phyloP scores from a whole-genome alignment of 495 filamentous ascomycete species.

The Oidiodendron maius region DNA sequence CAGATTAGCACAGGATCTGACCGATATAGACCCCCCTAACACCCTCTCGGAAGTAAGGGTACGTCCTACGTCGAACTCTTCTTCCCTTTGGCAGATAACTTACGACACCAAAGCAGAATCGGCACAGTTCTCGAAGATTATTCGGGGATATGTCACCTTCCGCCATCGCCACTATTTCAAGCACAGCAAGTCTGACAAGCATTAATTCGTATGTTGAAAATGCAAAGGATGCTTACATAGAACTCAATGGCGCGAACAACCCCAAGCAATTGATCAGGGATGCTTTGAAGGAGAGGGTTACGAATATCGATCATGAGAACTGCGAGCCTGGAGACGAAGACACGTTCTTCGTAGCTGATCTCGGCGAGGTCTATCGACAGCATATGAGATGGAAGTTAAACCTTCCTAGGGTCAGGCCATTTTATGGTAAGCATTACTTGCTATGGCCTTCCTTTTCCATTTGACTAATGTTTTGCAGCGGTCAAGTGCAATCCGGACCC shows the following conservation, averaged over 20 bases:
- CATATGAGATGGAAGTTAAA: constrained; percentile 97
- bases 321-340: constrained; percentile 92
- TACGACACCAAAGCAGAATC: neutral
- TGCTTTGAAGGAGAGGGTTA: constrained; percentile 74
- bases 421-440: constrained; percentile 71
- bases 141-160: constrained; percentile 68
- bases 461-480: constrained; percentile 46
- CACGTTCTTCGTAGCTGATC: constrained; percentile 95
- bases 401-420: constrained; percentile 86
- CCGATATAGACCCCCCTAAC: constrained; percentile 88
- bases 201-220: constrained; percentile 21
- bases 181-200: constrained; percentile 17
- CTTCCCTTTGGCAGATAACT: neutral
- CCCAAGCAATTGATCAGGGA: constrained; percentile 64
- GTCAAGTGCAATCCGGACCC: constrained; percentile 98
- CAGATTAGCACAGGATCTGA: constrained; percentile 79
- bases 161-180: constrained; percentile 51
- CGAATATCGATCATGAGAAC: constrained; percentile 72
- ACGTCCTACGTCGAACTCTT: neutral
- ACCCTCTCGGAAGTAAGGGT: constrained; percentile 20
- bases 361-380: constrained; percentile 98
- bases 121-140: constrained; percentile 8
- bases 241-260: constrained; percentile 27
- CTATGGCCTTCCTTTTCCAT: neutral
- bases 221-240: constrained; percentile 17